These are phyloP conservation scores for Opeltia flavorubescens DNA, from an alignment of 495 filamentous ascomycete species.

Conservation along the genomic window DNA sequence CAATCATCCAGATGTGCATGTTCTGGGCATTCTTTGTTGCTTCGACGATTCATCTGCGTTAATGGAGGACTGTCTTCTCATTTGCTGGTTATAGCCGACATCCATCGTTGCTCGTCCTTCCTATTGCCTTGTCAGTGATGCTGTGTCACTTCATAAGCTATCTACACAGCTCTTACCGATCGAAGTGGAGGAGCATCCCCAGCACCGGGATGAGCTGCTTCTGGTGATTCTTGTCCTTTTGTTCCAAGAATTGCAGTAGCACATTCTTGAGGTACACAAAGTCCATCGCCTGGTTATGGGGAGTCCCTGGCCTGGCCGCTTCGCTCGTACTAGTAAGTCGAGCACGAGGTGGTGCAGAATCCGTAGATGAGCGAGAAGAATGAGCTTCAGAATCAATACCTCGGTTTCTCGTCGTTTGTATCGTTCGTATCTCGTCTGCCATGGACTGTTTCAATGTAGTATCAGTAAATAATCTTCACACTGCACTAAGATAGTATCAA, in stretches of 20 bases:
- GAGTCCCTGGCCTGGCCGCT: conserved; percentile 26
- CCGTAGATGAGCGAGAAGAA: conserved; percentile 50
- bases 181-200: conserved; percentile 81
- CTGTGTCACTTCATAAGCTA: background rate
- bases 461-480: background rate
- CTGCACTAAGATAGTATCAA: background rate
- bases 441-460: conserved; percentile 21
- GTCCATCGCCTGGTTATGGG: conserved; percentile 38
- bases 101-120: conserved; percentile 81
- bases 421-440: conserved; percentile 30
- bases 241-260: conserved; percentile 84
- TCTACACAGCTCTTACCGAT: conserved; percentile 47
- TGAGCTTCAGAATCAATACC: conserved; percentile 29
- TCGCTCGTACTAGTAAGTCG: conserved; percentile 27
- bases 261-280: conserved; percentile 92
- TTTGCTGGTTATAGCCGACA: conserved; percentile 54
- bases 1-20: background rate
- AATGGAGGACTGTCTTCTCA: conserved; percentile 9
- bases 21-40: background rate
- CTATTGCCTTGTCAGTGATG: conserved; percentile 24
- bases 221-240: conserved; percentile 81
- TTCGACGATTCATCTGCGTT: background rate
- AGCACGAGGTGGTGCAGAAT: conserved; percentile 39
- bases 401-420: conserved; percentile 22
- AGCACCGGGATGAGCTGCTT: conserved; percentile 84